Evolutionary conservation across 2,329 filamentous ascomycete genomes (phyloP).

Genomic region (Pyrenophora tritici-repentis): DNA sequence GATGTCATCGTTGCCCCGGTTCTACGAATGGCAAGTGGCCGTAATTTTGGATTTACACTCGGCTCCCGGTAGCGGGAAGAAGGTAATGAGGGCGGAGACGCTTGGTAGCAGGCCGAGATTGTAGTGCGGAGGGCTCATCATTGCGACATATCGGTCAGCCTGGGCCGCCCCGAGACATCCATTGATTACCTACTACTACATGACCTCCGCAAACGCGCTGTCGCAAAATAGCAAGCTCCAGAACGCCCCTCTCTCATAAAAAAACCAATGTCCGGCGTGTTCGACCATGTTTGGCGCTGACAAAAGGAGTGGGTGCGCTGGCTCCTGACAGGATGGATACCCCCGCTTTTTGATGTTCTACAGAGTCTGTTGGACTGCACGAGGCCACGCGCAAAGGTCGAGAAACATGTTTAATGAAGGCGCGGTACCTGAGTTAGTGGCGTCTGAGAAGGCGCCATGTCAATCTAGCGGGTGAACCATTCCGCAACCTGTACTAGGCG

Average conservation of each 20-base stretch:
- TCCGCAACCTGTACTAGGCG: conserved; percentile 17
- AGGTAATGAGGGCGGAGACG: conserved; percentile 6
- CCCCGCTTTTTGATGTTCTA: conserved; percentile 14
- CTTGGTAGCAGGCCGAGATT: conserved; percentile 23
- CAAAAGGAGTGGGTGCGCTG: conserved; percentile 3
- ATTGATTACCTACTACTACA: neutral
- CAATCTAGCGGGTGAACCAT: conserved; percentile 25
- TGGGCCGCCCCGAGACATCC: conserved; percentile 7
- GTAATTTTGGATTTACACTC: conserved; percentile 2
- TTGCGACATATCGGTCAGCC: conserved; percentile 17
- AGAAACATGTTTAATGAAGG: conserved; percentile 32
- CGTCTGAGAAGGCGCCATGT: conserved; percentile 36
- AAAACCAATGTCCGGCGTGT: no score
- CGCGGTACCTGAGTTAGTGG: conserved; percentile 35
- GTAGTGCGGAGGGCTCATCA: conserved; percentile 7
- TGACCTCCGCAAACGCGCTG: neutral
- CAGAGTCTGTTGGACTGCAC: conserved; percentile 8
- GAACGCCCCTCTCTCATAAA: conserved; percentile 1
- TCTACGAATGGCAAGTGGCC: neutral
- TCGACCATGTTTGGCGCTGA: conserved; percentile 9
- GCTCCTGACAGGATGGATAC: conserved; percentile 7
- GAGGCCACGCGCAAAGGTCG: conserved; percentile 6
- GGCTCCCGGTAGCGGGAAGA: conserved; percentile 10
- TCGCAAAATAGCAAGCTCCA: conserved; percentile 10
- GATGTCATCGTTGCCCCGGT: neutral